Evolutionary conservation across 768 basidiomycete genomes (phyloP), one percentile per base, ranked within the genome.

Genomic region (Tulasnella sp.): DNA sequence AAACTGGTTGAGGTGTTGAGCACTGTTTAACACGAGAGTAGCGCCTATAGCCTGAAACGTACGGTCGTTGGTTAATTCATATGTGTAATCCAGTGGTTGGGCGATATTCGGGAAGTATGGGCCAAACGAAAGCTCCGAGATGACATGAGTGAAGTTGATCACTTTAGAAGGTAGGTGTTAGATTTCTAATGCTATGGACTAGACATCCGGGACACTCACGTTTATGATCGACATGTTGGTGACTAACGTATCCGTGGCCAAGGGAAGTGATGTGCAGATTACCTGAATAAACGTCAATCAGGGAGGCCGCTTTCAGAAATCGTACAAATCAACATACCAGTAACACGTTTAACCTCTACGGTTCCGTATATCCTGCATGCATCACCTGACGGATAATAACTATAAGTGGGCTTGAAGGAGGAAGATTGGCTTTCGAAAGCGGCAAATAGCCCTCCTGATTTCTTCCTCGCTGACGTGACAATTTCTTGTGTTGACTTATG

Each of bases 61-160:
- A 88, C 85, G 79, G 25, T 87, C 75, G 56, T 79, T 66, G 0
- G 87, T 78, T 0, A 83, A 65, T 69, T 94, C 87, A 60, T 87
- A 87, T 1, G 89, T 87, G 68, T 91, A 83, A 67, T 98, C 94
- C 42, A 99, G 78, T 0, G 94, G 94, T 69, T 99, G 94, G 0
- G 82, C 80, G 51, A 99, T 98, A 45, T 92, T 86, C 2, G 94
- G 94, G 75, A 96, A 97, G 74, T 86, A 84, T 1, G 92, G 88
- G 1, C 94, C 94, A 63, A 98, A 98, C 0, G 92, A 96, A 69
- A 97, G 96, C 70, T 99, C 94, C 53, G 84, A 84, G 67, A 98
- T 92, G 63, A 96, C 83, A 74, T 98, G 94, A 2, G 90, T 92
- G 34, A 99, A 78, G 67, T 99, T 99, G 90, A 97, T 92, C 64